Evolutionary conservation across 768 basidiomycete species (phyloP).

Genomic region (Psilocybe tampanensis): DNA sequence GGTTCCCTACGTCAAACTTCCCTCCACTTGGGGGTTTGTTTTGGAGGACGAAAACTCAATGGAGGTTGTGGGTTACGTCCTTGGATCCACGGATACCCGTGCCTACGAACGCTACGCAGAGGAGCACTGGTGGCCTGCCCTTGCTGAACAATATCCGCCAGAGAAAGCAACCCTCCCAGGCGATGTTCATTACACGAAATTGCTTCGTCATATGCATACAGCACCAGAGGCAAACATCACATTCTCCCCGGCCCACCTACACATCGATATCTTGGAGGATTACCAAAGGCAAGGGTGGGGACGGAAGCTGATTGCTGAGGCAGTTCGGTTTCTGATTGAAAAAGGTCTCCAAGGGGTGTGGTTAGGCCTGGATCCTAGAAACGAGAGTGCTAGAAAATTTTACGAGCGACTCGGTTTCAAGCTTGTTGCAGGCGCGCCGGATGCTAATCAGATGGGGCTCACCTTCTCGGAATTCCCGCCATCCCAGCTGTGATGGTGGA

Average conservation of each 20-base stretch:
- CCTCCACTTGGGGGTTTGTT: slow-evolving; percentile 76
- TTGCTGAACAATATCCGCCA: slow-evolving; percentile 56
- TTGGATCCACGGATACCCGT: slow-evolving; percentile 70
- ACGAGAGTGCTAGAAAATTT: slow-evolving; percentile 60
- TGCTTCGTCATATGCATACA: slow-evolving; percentile 42
- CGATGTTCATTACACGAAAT: slow-evolving; percentile 46
- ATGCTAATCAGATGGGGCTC: slow-evolving; percentile 55
- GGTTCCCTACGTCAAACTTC: slow-evolving; percentile 71
- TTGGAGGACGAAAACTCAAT: slow-evolving; percentile 52
- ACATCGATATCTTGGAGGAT: slow-evolving; percentile 69
- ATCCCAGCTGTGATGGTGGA: neutral
- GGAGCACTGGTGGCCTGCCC: slow-evolving; percentile 66
- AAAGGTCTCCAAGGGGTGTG: slow-evolving; percentile 57
- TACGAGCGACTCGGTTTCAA: slow-evolving; percentile 66
- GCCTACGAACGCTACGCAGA: slow-evolving; percentile 58
- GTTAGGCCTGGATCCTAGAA: slow-evolving; percentile 70
- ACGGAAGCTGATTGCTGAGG: slow-evolving; percentile 57
- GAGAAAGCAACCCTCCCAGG: slow-evolving; percentile 36
- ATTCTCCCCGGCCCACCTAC: slow-evolving; percentile 75
- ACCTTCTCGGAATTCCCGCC: slow-evolving; percentile 49
- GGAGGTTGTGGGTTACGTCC: slow-evolving; percentile 69
- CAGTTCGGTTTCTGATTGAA: slow-evolving; percentile 53
- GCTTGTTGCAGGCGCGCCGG: slow-evolving; percentile 52
- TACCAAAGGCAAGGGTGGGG: slow-evolving; percentile 77
- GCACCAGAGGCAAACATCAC: slow-evolving; percentile 56